Base-by-base conservation (phyloP, 2,329 filamentous ascomycete species). In the Aspergillus sojae region DNA sequence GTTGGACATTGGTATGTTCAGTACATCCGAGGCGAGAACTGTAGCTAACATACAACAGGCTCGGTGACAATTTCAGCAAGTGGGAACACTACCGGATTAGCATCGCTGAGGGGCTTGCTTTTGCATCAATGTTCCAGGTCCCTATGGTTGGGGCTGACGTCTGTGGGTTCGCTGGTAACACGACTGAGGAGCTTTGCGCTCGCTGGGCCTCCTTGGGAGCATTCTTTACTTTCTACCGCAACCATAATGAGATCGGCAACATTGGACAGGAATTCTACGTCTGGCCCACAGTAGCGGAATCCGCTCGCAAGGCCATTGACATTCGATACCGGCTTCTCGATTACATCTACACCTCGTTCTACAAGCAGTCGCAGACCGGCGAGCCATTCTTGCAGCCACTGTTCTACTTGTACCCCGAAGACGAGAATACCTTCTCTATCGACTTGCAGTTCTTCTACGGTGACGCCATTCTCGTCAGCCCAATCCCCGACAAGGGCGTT, bases 241-340 rank as follows among this genome's bases (percentile, higher is more conserved):
- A 92, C 75, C 91, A 94, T 79, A 89, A 90, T 63, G 81, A 82
- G 32, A 75, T 83, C 48, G 74, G 77, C 36, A 75, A 76, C 4
- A 81, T 85, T n/a, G 74, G 81, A 0, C 91, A 93, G 72, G 91
- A 93, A 73, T 90, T 91, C 74, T 94, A 93, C 76, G 84, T 81
- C 53, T 93, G 89, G 88, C 78, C 82, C 0, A 77, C 81, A 1
- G 89, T 91, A 5, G 82, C 89, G 0, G 78, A 83, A 10, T 88
- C 89, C 0, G 90, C 90, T 0, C 85, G 84, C 61, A 89, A 86
- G 63, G 89, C 88, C 21, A 92, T 94, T 69, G 84, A 85, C 34
- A 88, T 88, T 55, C 85, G 91, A n/a, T 94, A 94, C 79, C 84
- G 86, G 36, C 81, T 94, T n/a, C 82, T 94, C 14, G 91, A 93